Evolutionary conservation across 768 basidiomycete species (phyloP).

Genomic region (Tylopilus sp.): DNA sequence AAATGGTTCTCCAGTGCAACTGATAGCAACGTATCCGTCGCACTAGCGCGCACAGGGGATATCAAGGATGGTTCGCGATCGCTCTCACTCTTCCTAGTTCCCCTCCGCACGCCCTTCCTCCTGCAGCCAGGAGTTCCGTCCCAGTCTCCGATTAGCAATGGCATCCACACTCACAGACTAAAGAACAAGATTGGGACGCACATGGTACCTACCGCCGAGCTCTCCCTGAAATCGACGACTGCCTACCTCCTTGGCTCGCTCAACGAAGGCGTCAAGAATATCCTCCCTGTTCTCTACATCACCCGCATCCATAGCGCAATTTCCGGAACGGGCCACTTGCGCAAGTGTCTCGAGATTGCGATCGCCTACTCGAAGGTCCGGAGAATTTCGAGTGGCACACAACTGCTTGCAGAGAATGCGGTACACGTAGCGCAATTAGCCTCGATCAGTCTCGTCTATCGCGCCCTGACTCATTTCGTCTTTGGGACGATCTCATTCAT

Average conservation of each 20-base stretch:
- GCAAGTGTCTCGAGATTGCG: constrained; percentile 63
- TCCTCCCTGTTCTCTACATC: constrained; percentile 72
- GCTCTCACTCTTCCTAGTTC: constrained; percentile 73
- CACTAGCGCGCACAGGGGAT: constrained; percentile 68
- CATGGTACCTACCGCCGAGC: constrained; percentile 71
- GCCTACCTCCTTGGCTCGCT: constrained; percentile 60
- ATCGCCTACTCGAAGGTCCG: constrained; percentile 62
- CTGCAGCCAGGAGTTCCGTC: constrained; percentile 37
- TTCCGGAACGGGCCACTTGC: constrained; percentile 51
- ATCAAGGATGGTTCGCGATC: constrained; percentile 53
- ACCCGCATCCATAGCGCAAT: constrained; percentile 69
- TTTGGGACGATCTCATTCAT: constrained; percentile 54
- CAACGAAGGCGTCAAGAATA: constrained; percentile 61
- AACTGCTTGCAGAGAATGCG: constrained; percentile 50
- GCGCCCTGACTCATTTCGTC: constrained; percentile 59
- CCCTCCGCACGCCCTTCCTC: constrained; percentile 53
- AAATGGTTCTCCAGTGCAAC: constrained; percentile 88
- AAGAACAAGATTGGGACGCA: constrained; percentile 81
- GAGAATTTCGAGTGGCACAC: constrained; percentile 47
- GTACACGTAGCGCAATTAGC: constrained; percentile 67
- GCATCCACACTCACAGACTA: constrained; percentile 65
- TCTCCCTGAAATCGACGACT: constrained; percentile 54
- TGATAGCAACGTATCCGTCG: constrained; percentile 68
- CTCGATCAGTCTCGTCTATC: constrained; percentile 56
- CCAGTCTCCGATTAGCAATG: constrained; percentile 54